phyloP scores from a whole-genome alignment of 495 filamentous ascomycete genomes.

The Talaromyces adpressus region DNA sequence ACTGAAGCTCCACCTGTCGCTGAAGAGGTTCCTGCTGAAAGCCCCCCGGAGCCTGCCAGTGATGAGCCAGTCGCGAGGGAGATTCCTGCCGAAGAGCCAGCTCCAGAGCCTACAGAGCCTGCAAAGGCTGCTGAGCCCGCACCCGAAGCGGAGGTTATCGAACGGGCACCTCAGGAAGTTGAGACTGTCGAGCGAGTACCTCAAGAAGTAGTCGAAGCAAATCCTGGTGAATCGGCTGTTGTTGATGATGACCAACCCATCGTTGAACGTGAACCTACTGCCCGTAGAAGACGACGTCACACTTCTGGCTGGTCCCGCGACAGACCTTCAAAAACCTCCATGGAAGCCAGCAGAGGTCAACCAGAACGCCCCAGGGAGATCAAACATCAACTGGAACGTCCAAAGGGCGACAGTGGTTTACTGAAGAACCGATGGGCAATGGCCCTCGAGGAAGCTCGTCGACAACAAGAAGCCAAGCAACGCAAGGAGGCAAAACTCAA shows the following conservation, averaged over 20 bases:
- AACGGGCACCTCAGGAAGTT: conserved; percentile 8
- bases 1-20: conserved; percentile 1
- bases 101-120: conserved; percentile 6
- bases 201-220: conserved; percentile 6
- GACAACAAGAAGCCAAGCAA: conserved; percentile 32
- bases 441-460: conserved; percentile 32
- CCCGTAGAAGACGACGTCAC: conserved; percentile 9
- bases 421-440: conserved; percentile 34
- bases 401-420: conserved; percentile 27
- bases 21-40: conserved; percentile 6
- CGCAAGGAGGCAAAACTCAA: conserved; percentile 16
- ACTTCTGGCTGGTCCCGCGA: conserved; percentile 12
- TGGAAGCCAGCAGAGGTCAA: conserved; percentile 10
- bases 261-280: background rate
- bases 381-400: conserved; percentile 14
- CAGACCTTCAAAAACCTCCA: conserved; percentile 10
- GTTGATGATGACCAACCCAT: conserved; percentile 4
- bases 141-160: conserved; percentile 7
- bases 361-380: conserved; percentile 6
- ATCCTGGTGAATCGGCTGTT: conserved; percentile 10
- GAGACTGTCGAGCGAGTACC: conserved; percentile 9
- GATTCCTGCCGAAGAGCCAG: conserved; percentile 3
- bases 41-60: background rate
- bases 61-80: conserved; percentile 8
- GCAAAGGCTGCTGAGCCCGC: background rate